Evolutionary conservation across 805 yeast species (phyloP), one percentile per base, ranked within the genome.

Genomic region (Suhomyces vadensis): DNA sequence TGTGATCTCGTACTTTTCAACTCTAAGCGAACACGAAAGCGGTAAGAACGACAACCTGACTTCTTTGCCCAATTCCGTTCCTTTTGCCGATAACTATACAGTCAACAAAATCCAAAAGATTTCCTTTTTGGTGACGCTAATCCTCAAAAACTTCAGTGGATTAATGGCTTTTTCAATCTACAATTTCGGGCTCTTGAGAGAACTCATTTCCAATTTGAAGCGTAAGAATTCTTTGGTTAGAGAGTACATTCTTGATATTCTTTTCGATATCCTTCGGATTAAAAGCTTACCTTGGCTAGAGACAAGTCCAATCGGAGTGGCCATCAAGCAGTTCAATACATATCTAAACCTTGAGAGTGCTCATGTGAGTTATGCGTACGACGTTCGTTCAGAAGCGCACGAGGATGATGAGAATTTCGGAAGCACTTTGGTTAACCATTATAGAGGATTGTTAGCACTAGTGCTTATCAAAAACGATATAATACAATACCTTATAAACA

Each of bases 61-160:
- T 14, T 14, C 31, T 13, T 25, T n/a, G n/a, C n/a, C n/a, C n/a
- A n/a, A n/a, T n/a, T n/a, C n/a, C n/a, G n/a, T n/a, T n/a, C n/a
- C n/a, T 5, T 5, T n/a, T 13, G 50, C 14, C 46, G 51, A 26
- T 48, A 50, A 37, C 33, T 49, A 19, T 24, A 53, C 19, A 45
- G 63, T 71, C 22, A 83, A 79, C 29, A 79, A 74, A 50, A 65
- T 89, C 22, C 85, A 83, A 45, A 77, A 74, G 46, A 69, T 81
- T 10, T 79, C 90, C 0, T 73, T 77, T 35, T 69, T 88, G 6
- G 60, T 92, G 2, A 66, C 85, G 0, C 60, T 77, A 3, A 65
- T 87, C 19, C 63, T 92, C 39, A 85, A 87, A 48, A 74, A 81
- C 25, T 84, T 92, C 81, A 73, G 85, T 9, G 99, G 99, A 0